These are phyloP conservation scores for Leishmania aethiopica DNA, from an alignment of 208 protist species.

Conservation along the genomic window DNA sequence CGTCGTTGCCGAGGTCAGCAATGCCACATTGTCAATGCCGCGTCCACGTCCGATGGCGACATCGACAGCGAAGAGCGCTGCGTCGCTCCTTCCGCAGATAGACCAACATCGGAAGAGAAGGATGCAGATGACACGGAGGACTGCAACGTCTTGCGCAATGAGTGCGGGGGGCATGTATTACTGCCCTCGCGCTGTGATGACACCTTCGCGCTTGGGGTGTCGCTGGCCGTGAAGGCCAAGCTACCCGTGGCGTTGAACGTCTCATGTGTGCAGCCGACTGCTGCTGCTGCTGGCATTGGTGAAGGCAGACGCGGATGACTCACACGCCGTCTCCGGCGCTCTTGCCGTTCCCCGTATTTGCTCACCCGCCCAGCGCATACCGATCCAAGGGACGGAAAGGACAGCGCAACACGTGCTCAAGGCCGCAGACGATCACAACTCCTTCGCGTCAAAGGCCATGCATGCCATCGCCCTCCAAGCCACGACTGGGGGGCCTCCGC, in stretches of 20 bases:
- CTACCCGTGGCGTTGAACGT: neutral
- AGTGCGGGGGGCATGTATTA: slow-evolving; percentile 39
- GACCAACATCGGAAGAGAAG: neutral
- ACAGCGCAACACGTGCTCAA: neutral
- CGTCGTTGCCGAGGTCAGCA: neutral
- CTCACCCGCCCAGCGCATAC: neutral
- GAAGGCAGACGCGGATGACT: neutral
- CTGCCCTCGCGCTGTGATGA: slow-evolving; percentile 29
- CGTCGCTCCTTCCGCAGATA: neutral
- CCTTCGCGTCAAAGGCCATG: slow-evolving; percentile 24
- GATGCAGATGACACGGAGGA: slow-evolving; percentile 6
- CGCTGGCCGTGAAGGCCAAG: slow-evolving; percentile 4
- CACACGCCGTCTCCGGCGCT: neutral
- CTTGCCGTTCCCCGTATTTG: neutral
- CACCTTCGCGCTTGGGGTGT: neutral
- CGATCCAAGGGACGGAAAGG: neutral
- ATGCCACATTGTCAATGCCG: neutral
- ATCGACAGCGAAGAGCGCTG: neutral
- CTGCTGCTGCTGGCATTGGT: slow-evolving; percentile 1
- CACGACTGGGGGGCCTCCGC: neutral
- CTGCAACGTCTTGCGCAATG: slow-evolving; percentile 31
- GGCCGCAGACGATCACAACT: neutral
- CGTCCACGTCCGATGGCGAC: neutral
- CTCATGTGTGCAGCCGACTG: neutral
- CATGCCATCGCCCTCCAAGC: slow-evolving; percentile 16